phyloP scores from a whole-genome alignment of 1,284 basidiomycete species.

The Cystobasidiaceae sp. region DNA sequence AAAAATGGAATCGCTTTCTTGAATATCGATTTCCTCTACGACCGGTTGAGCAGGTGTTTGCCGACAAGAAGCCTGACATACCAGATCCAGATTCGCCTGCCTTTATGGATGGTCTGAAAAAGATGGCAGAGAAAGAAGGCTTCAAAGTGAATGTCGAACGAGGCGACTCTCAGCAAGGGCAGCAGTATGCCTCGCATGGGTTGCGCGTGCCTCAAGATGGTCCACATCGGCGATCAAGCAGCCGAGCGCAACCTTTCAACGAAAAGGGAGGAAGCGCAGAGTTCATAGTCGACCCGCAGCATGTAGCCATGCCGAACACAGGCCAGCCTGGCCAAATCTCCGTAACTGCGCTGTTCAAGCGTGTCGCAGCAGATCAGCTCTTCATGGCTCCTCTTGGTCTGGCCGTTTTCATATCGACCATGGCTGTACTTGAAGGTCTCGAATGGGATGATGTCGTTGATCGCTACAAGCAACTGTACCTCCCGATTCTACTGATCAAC shows the following conservation, averaged over 20 bases:
- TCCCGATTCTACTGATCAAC: constrained; percentile 19
- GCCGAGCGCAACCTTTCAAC: neutral
- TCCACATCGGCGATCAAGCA: no score
- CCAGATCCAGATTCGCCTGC: constrained; percentile 25
- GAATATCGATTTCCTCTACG: constrained; percentile 29
- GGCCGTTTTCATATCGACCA: constrained; percentile 14
- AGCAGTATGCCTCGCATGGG: constrained; percentile 29
- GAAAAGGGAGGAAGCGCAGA: neutral
- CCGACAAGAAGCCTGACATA: neutral
- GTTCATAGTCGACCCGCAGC: constrained; percentile 20
- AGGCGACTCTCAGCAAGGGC: constrained; percentile 19
- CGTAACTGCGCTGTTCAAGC: constrained; percentile 12
- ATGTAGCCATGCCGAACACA: constrained; percentile 22
- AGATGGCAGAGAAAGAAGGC: constrained; percentile 25
- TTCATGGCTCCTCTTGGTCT: constrained; percentile 28
- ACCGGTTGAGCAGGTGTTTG: constrained; percentile 19
- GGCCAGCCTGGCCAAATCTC: constrained; percentile 26
- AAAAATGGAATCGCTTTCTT: constrained; percentile 32
- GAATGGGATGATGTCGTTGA: constrained; percentile 21
- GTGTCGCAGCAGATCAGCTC: constrained; percentile 28
- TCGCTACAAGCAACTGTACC: constrained; percentile 9
- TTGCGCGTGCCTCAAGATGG: no score
- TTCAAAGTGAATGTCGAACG: constrained; percentile 26
- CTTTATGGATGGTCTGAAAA: constrained; percentile 17
- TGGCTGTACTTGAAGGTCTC: constrained; percentile 23